Conservation (phyloP, 148 eudicot genomes). For the Amaranthus hypochondriacus region DNA sequence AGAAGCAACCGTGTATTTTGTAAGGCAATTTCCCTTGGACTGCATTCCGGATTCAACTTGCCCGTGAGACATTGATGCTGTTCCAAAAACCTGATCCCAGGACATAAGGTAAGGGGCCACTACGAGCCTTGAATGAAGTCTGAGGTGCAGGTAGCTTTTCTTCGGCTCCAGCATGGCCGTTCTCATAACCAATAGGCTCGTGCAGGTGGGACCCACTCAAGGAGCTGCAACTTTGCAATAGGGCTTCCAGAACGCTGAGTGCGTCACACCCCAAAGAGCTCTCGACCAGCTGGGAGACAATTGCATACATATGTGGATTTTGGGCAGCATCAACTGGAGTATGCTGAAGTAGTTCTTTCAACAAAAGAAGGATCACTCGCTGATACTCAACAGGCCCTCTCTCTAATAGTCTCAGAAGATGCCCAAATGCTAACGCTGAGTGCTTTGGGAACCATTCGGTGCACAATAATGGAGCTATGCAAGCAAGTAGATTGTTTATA, state of each 20-base stretch:
- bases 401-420: slow-evolving; percentile 73
- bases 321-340: slow-evolving; percentile 98
- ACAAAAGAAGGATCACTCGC: slow-evolving; percentile 79
- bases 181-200: slow-evolving; percentile 56
- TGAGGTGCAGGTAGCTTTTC: slow-evolving; percentile 84
- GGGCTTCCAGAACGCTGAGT: slow-evolving; percentile 92
- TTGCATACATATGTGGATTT: slow-evolving; percentile 98
- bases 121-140: slow-evolving; percentile 84
- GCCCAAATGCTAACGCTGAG: slow-evolving; percentile 95
- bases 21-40: slow-evolving; percentile 78
- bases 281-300: slow-evolving; percentile 96
- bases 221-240: slow-evolving; percentile 90
- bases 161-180: slow-evolving; percentile 56
- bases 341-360: slow-evolving; percentile 92
- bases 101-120: slow-evolving; percentile 73
- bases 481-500: slow-evolving; percentile 79
- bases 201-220: slow-evolving; percentile 59
- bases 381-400: slow-evolving; percentile 92
- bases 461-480: slow-evolving; percentile 81
- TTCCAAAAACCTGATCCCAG: slow-evolving; percentile 60
- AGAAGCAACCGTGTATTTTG: slow-evolving; percentile 82
- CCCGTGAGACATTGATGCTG: slow-evolving; percentile 31
- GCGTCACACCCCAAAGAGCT: slow-evolving; percentile 98
- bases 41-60: slow-evolving; percentile 61
- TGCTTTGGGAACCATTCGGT: slow-evolving; percentile 95